Percentiles rank a stretch among this genome's conserved stretches.
These are phyloP conservation scores for Apiotrichum veenhuisii DNA, from an alignment of 1,284 basidiomycete species.

Conservation along the genomic window DNA sequence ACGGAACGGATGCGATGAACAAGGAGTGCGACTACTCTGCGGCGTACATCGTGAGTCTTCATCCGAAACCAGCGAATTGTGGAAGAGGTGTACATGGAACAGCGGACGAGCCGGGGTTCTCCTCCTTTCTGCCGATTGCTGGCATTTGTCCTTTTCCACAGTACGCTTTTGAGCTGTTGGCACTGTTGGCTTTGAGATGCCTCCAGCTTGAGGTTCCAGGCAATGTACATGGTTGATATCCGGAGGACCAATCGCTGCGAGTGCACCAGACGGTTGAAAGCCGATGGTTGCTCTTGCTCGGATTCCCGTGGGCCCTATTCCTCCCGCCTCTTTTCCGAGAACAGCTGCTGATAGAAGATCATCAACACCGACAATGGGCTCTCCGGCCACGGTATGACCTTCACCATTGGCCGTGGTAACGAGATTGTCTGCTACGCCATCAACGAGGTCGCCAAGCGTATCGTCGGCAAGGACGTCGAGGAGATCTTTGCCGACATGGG, in stretches of 20 bases:
- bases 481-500: conserved; percentile 86
- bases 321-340: not conserved
- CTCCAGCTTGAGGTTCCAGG: too few species aligned
- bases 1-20: conserved; percentile 90
- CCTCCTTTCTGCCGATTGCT: too few species aligned
- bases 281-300: too few species aligned
- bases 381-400: conserved; percentile 88
- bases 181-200: too few species aligned
- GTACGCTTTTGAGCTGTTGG: too few species aligned
- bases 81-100: not conserved
- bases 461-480: conserved; percentile 80
- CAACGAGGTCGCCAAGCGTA: conserved; percentile 67
- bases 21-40: conserved; percentile 93
- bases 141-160: too few species aligned
- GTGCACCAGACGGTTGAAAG: too few species aligned
- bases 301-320: too few species aligned
- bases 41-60: conserved; percentile 65
- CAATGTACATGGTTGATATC: too few species aligned
- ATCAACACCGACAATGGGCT: conserved; percentile 65
- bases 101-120: too few species aligned
- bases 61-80: not conserved
- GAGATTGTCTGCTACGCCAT: conserved; percentile 87
- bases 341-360: conserved; percentile 4
- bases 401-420: conserved; percentile 93
- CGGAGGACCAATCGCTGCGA: too few species aligned